Percentiles rank a stretch among this genome's conserved stretches.
Evolutionary conservation across 306 rosid species (phyloP).

Genomic region (Spatholobus suberectus): DNA sequence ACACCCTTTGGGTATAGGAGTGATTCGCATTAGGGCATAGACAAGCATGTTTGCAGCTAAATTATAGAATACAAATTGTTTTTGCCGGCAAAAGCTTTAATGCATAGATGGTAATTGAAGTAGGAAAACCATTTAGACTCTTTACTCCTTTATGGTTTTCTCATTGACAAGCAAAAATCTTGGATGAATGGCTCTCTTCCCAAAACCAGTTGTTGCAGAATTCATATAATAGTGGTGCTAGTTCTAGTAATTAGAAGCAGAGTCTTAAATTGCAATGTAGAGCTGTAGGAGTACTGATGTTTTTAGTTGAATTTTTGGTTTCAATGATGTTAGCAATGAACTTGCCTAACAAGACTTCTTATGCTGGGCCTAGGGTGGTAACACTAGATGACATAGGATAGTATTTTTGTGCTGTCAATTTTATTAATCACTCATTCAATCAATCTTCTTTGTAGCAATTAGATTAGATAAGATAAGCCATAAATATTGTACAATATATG

Average conservation of each 20-base stretch:
- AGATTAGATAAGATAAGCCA: neutral
- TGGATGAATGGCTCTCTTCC: constrained; percentile 3
- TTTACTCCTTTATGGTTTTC: neutral
- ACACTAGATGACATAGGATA: neutral
- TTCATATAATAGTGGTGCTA: neutral
- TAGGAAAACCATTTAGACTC: neutral
- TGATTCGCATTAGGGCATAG: neutral
- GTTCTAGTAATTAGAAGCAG: neutral
- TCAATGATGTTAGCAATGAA: neutral
- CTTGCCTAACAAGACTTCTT: neutral
- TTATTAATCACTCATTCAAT: neutral
- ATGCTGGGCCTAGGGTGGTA: neutral
- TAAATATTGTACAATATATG: neutral
- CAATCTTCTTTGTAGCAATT: neutral
- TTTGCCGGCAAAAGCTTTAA: neutral
- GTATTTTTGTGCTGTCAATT: neutral
- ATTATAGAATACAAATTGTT: neutral
- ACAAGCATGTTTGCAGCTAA: neutral
- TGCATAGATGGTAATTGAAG: neutral
- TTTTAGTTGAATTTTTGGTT: constrained; percentile 30
- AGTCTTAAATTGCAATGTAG: neutral
- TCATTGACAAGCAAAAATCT: neutral
- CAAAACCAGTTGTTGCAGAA: constrained; percentile 11
- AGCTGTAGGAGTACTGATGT: neutral
- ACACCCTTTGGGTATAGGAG: neutral